These are phyloP conservation scores for Nothophaeocryptopus gaeumannii DNA, from an alignment of 2,329 filamentous ascomycete species.

Conservation along the genomic window DNA sequence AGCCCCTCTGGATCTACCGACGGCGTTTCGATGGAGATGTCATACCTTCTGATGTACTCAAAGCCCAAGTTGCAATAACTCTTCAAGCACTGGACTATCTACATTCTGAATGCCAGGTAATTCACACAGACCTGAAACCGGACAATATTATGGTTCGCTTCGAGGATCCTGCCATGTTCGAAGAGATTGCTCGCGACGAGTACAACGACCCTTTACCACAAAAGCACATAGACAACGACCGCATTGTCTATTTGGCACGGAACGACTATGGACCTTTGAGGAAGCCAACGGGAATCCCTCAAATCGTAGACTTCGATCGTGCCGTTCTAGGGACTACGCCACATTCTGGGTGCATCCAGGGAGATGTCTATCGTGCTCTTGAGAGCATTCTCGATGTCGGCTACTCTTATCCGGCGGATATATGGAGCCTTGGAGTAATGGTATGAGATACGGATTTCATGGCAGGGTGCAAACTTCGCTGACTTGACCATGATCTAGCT, in stretches of 20 bases:
- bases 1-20: constrained; percentile 17
- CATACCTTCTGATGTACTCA: constrained; percentile 19
- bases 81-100: constrained; percentile 28
- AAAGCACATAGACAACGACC: constrained; percentile 17
- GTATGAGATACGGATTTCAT: constrained; percentile 12
- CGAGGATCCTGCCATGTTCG: constrained; percentile 17
- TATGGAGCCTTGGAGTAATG: constrained; percentile 29
- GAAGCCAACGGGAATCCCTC: constrained; percentile 7
- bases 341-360: constrained; percentile 19
- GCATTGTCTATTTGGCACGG: constrained; percentile 18
- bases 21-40: constrained; percentile 5
- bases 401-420: constrained; percentile 27
- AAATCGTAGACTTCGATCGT: constrained; percentile 20
- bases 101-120: constrained; percentile 24
- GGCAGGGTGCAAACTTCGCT: not conserved
- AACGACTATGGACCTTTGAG: constrained; percentile 17
- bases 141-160: constrained; percentile 24
- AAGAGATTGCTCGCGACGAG: constrained; percentile 12
- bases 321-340: constrained; percentile 10
- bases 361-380: constrained; percentile 20
- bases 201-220: constrained; percentile 16
- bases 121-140: constrained; percentile 28
- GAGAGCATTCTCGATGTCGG: constrained; percentile 18
- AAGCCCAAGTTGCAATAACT: constrained; percentile 8
- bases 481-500: constrained; percentile 7